Evolutionary conservation across 169 alveolate genomes (phyloP).

Genomic region (Cytauxzoon felis): DNA sequence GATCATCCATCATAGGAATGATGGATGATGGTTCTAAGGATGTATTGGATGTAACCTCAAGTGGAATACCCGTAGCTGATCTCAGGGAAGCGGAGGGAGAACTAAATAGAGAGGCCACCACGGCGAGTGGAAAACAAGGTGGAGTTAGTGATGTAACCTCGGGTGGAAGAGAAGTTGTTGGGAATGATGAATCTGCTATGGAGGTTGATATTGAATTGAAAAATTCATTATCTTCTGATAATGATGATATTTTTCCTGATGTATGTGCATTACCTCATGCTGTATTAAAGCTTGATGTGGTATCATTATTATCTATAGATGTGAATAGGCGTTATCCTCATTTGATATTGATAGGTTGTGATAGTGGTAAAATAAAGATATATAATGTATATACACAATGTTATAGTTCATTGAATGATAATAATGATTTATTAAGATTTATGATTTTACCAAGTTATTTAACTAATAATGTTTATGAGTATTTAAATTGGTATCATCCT

Average conservation of each 20-base stretch:
- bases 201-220: no score
- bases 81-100: no score
- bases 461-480: constrained; percentile 53
- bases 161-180: no score
- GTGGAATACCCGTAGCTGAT: no score
- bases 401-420: constrained; percentile 1
- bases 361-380: constrained; percentile 47
- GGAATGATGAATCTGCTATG: no score
- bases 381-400: constrained; percentile 49
- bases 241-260: background rate
- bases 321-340: constrained; percentile 57
- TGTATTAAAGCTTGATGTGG: constrained; percentile 28
- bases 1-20: no score
- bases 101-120: no score
- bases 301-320: constrained; percentile 39
- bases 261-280: constrained; percentile 10
- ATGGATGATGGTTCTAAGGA: no score
- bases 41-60: no score
- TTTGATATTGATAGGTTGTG: constrained; percentile 50
- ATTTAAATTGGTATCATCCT: constrained; percentile 58
- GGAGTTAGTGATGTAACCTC: no score
- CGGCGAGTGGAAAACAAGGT: no score
- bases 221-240: no score
- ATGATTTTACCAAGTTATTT: constrained; percentile 49
- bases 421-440: constrained; percentile 24